Evolutionary conservation across 768 basidiomycete species (phyloP), one percentile per base, ranked within the genome.

Genomic region (Phylloporus sp.): DNA sequence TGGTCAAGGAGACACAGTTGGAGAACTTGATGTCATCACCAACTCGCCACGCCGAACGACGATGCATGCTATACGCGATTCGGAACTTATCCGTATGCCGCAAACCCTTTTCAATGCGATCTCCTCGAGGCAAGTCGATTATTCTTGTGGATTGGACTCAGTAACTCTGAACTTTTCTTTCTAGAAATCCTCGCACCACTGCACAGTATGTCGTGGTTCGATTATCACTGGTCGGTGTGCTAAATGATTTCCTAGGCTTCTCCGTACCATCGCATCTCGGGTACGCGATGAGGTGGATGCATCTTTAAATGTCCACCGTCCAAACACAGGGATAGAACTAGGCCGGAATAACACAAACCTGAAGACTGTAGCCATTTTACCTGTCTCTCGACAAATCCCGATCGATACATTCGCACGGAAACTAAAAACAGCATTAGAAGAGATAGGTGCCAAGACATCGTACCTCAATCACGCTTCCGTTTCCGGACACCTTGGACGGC

Each of bases 41-140:
- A 88, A 85, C 56, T 87, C 84, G 15, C 79, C 80, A 4, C 80
- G 96, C 47, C 79, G 86, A 44, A 94, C 83, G 38, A 98, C 93
- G 1, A 82, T 97, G 15, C 95, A 98, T 68, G 96, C 96, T 7
- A 98, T 99, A 53, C 90, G 96, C 57, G 96, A 99, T 62, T 92
- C 93, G 0, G 96, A 99, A 64, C 76, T 99, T 11, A 95, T 95
- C 23, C 75, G 95, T 23, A 96, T 99, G 88, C 96, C 96, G 1
- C 84, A 89, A 59, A 96, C 96, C 0, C 74, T 99, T 9, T 99
- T 98, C 74, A 98, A 98, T 64, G 96, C 96, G 1, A 95, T 98
- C 48, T 91, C 90, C 35, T 84, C 87, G 10, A 73, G 88, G 86
- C 86, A 49, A 52, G 77, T 50, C 31, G 1, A 18, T 11, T 31